Evolutionary conservation across 2,329 filamentous ascomycete species (phyloP), one percentile per base, ranked within the genome.

Genomic region (Fusarium haematococcum): DNA sequence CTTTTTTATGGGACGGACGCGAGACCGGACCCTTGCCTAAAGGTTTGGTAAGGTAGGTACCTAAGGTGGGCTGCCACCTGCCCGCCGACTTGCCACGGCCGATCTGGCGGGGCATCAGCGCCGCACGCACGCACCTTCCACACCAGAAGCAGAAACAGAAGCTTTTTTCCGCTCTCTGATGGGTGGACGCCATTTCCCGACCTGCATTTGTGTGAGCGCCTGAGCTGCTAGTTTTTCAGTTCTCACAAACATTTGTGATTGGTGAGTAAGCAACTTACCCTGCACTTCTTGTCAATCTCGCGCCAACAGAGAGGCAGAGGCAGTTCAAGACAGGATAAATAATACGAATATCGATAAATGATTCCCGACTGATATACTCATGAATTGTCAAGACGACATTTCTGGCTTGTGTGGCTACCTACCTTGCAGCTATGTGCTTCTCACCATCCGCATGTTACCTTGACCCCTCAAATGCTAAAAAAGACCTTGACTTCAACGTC

Each of bases 401-500:
- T 6, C 27, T 30, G 27, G 4, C 27, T 9, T 20, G 27, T 1
- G 18, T 54, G 18, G 27, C 50, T 54, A 16, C 18, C 50, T 54
- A 20, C 50, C 50, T 54, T 20, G 27, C 11, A n/a, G 50, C 18
- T 32, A 7, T 33, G 50, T 23, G 18, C 16, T 59, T 30, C 23
- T 14, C 35, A 13, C 27, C n/a, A 61, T 16, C 11, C 6, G 50
- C 41, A 25, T 20, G n/a, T 16, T 45, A 13, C 20, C 14, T 27
- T 30, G 23, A 6, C 20, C 27, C 27, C 41, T 78, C 68, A 85
- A 54, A 85, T 78, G 27, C 81, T 81, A 57, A 90, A 86, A 65
- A 85, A 92, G 6, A 95, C 81, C 80, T 92, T 91, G 48, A 97
- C 84, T 70, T 90, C 87, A 41, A 95, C 88, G 81, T 97, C 94